phyloP scores from a whole-genome alignment of 306 rosid genomes.

The Vigna trinervia region DNA sequence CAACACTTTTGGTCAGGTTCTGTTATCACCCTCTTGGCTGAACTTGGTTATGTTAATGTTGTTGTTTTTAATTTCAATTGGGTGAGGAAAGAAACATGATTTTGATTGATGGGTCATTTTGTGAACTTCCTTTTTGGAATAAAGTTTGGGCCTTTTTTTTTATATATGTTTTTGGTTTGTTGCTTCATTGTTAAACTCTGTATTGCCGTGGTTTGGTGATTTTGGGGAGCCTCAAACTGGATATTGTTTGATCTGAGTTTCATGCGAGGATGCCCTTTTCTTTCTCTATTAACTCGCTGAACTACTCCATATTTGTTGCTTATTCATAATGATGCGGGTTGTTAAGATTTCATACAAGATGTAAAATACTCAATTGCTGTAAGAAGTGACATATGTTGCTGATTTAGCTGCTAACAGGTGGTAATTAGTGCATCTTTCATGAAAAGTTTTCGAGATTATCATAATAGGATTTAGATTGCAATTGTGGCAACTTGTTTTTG shows the following conservation, averaged over 20 bases:
- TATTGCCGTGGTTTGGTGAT: background rate
- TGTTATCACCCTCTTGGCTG: constrained; percentile 18
- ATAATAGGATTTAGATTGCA: constrained; percentile 15
- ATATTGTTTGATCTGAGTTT: constrained; percentile 5
- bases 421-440: constrained; percentile 12
- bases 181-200: background rate
- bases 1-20: constrained; percentile 74
- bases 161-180: background rate
- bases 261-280: background rate
- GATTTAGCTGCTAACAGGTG: constrained; percentile 15
- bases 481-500: constrained; percentile 4
- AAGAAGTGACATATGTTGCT: background rate
- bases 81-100: background rate
- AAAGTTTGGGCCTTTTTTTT: constrained; percentile 13
- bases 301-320: background rate
- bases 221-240: constrained; percentile 6
- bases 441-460: background rate
- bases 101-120: constrained; percentile 36
- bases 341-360: background rate
- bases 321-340: background rate
- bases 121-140: background rate
- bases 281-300: background rate
- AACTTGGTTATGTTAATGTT: background rate
- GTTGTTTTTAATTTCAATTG: constrained; percentile 2
- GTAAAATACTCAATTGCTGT: background rate